Base-by-base conservation (phyloP, 805 yeast genomes). In the Wickerhamomyces bovis region DNA sequence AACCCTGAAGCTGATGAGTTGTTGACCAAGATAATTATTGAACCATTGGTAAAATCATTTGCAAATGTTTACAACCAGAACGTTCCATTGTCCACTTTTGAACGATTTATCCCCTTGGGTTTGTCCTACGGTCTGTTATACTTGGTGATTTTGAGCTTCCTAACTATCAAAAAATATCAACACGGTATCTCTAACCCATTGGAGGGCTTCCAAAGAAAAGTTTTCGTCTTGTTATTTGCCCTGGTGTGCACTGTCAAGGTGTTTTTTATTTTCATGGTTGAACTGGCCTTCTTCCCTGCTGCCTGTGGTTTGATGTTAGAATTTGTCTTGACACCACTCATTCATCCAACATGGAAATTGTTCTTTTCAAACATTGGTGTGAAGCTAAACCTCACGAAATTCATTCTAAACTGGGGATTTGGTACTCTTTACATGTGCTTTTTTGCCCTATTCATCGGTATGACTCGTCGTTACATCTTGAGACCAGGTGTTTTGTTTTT, bases 401-500 rank as follows among this genome's bases (percentile, higher is more conserved):
- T 44, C 23, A 33, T 25, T 4, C 21, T 38, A 25, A 19, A 39
- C 39, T 90, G 95, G 96, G 64, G 69, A 6, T 53, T 74, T 45
- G 98, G 99, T 6, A 89, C 96, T 0, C 53, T 74, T 12, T 94
- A 89, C 69, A 90, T 94, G 98, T 81, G 83, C 52, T 71, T 80
- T 56, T 82, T 94, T 68, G 96, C 97, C 1, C 68, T 85, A 42
- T 92, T 80, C 65, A 89, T 92, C 26, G 86, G 95, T 18, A 83
- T 89, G 89, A 75, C 83, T 19, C 74, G 99, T 51, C 69, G 76
- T 40, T 67, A 71, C 49, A 80, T 89, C 36, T 73, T 92, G 48
- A 76, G 99, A 46, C 83, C 85, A 0, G 99, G 99, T 12, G 96
- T 88, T 9, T 70, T 94, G 41, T 94, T 81, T 63, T 94, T 94